These are phyloP conservation scores for Mycena haematopus DNA, from an alignment of 768 basidiomycete genomes.

Conservation along the genomic window DNA sequence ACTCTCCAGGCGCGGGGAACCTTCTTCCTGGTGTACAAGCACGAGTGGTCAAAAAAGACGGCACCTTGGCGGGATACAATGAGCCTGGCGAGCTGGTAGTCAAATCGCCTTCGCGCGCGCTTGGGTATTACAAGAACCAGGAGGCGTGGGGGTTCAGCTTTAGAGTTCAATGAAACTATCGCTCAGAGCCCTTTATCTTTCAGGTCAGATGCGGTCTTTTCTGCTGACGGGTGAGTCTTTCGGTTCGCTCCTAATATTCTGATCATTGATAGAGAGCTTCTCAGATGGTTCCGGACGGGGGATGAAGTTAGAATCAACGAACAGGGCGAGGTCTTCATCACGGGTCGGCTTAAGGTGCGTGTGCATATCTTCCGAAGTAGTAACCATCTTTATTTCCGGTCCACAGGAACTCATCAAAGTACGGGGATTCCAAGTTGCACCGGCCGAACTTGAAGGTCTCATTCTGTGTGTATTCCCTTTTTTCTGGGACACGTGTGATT, in stretches of 20 bases:
- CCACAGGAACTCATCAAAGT: constrained; percentile 54
- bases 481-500: background rate
- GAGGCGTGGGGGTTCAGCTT: constrained; percentile 54
- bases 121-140: constrained; percentile 54
- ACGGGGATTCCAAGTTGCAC: constrained; percentile 63
- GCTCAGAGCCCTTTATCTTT: constrained; percentile 31
- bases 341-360: background rate
- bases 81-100: constrained; percentile 54
- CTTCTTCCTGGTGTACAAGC: constrained; percentile 47
- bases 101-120: constrained; percentile 42
- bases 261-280: background rate
- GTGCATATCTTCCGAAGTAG: too few relatives aligned
- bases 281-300: background rate
- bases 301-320: constrained; percentile 1
- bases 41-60: constrained; percentile 51
- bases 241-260: background rate
- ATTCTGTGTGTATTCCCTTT: constrained; percentile 5
- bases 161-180: background rate
- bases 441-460: constrained; percentile 66
- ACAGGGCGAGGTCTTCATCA: background rate
- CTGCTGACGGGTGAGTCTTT: constrained; percentile 27
- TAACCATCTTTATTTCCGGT: too few relatives aligned
- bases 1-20: constrained; percentile 51
- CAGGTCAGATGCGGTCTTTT: constrained; percentile 61
- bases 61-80: constrained; percentile 44